These are phyloP conservation scores for Trametes punicea DNA, from an alignment of 768 basidiomycete genomes.

Conservation along the genomic window DNA sequence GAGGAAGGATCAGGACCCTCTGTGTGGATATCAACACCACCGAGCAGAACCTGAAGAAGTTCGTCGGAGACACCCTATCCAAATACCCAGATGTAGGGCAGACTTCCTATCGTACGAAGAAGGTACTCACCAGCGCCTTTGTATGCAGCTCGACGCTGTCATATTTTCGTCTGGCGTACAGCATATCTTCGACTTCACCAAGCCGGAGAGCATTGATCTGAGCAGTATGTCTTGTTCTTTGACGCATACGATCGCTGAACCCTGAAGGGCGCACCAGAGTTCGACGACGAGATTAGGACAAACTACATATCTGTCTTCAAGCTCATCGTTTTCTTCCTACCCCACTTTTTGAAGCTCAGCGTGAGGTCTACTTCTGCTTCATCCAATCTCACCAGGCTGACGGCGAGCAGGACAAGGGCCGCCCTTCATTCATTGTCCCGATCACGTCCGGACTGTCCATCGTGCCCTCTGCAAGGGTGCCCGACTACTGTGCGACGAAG, in stretches of 20 bases:
- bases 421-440: conserved; percentile 46
- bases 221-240: conserved; percentile 33
- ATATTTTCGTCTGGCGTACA: conserved; percentile 55
- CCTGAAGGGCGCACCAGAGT: conserved; percentile 27
- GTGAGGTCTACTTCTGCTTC: conserved; percentile 31
- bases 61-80: conserved; percentile 39
- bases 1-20: conserved; percentile 38
- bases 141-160: conserved; percentile 49
- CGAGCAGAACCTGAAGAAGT: conserved; percentile 36
- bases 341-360: conserved; percentile 52
- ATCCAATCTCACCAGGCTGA: neutral
- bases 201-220: conserved; percentile 39
- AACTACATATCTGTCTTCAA: conserved; percentile 54
- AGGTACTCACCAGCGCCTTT: neutral
- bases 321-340: conserved; percentile 46
- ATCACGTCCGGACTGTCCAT: conserved; percentile 54
- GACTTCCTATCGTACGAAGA: neutral
- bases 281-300: conserved; percentile 46
- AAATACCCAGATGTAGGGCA: conserved; percentile 46
- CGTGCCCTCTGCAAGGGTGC: conserved; percentile 38
- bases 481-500: conserved; percentile 56
- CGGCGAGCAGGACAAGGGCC: conserved; percentile 38
- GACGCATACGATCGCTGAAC: neutral
- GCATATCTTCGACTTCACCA: conserved; percentile 44
- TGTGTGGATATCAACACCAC: conserved; percentile 44